Conservation (phyloP, 2,329 filamentous ascomycete genomes). For the Geoglossum cookeanum region DNA sequence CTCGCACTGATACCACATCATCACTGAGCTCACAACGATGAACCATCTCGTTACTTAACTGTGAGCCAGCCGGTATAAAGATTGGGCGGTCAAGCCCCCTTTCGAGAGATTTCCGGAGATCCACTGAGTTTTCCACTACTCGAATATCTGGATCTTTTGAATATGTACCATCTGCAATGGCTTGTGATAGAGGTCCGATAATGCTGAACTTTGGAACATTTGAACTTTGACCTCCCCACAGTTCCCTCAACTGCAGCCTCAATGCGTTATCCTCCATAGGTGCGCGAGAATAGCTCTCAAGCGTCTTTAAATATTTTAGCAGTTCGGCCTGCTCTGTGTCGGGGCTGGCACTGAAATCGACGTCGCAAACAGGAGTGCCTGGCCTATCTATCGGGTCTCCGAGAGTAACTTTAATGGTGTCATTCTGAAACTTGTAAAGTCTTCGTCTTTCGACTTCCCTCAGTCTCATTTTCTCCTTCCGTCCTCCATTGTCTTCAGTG, state of each 20-base stretch:
- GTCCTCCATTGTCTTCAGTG: too few relatives aligned
- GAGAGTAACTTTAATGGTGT: too few relatives aligned
- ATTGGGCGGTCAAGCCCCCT: background rate
- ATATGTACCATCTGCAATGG: background rate
- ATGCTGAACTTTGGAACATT: too few relatives aligned
- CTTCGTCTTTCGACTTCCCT: too few relatives aligned
- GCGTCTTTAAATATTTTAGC: background rate
- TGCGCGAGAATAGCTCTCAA: background rate
- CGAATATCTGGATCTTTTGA: background rate
- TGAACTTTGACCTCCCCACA: background rate
- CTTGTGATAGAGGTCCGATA: background rate
- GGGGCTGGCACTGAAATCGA: background rate
- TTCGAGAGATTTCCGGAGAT: background rate
- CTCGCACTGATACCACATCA: too few relatives aligned
- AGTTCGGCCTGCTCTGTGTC: background rate
- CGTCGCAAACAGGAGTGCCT: background rate
- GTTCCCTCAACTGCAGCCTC: background rate
- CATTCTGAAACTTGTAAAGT: too few relatives aligned
- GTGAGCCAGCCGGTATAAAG: background rate
- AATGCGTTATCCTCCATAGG: background rate
- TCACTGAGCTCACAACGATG: background rate
- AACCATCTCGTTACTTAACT: background rate
- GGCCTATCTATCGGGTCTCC: too few relatives aligned
- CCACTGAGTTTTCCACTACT: background rate
- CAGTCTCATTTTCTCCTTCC: too few relatives aligned